phyloP scores from a whole-genome alignment of 129 eudicot genomes.

The Escallonia herrerae region DNA sequence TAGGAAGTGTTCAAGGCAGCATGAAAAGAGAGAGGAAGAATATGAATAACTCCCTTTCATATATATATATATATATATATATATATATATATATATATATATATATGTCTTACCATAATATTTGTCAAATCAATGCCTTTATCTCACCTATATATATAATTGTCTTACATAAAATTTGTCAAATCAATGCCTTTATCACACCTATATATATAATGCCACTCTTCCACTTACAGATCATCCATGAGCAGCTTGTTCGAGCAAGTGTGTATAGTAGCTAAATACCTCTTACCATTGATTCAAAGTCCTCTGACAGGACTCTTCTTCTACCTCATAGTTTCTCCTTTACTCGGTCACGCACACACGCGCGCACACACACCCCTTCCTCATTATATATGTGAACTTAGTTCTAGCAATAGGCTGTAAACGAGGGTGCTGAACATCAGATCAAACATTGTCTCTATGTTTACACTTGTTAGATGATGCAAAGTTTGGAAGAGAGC shows the following conservation, averaged over 20 bases:
- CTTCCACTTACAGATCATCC: constrained; percentile 9
- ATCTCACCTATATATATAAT: no score
- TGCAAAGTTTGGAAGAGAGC: constrained; percentile 43
- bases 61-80: neutral
- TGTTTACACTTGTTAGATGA: no score
- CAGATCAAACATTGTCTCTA: neutral
- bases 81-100: neutral
- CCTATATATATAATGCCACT: constrained; percentile 34
- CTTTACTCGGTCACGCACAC: neutral
- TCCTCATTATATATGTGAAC: neutral
- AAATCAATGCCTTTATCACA: constrained; percentile 18
- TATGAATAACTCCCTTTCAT: constrained; percentile 11
- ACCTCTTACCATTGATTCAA: neutral
- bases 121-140: no score
- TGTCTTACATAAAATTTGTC: neutral
- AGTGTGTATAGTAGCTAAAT: neutral
- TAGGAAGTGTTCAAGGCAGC: constrained; percentile 10
- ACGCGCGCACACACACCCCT: neutral
- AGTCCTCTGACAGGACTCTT: neutral
- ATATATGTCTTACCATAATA: no score
- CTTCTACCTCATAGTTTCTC: constrained; percentile 7
- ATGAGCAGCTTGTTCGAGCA: neutral
- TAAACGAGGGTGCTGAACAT: no score
- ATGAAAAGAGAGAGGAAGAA: neutral
- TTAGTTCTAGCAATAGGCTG: no score